Base-by-base conservation (phyloP, 345 rosid genomes). In the Microthlaspi erraticum region DNA sequence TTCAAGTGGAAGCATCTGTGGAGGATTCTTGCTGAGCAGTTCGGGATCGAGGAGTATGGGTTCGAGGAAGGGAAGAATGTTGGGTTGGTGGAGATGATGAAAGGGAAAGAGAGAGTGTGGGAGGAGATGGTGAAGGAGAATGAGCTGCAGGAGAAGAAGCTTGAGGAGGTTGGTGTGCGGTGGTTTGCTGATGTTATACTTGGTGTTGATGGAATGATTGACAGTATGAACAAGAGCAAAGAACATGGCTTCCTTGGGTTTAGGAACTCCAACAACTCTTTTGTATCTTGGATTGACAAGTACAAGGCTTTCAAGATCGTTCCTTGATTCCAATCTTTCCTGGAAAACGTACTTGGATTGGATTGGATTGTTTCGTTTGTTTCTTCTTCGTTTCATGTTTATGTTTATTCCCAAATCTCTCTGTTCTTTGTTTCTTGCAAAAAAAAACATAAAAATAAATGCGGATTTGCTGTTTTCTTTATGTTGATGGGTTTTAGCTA, bases 191-290 rank as follows among this genome's bases (percentile, higher is more conserved):
- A 92, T 79, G 0, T 69, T 48, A 8, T 75, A 4, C 54, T 87
- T 1, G 61, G 73, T 0, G 56, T 7, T 0, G 81, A 77, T 34
- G 42, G 42, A n/a, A 5, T 19, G 43, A 18, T 84, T 49, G 68
- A 77, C 5, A 83, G 86, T 58, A 81, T 88, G 98, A 92, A 92
- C 60, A 90, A 88, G 84, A 85, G 94, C 33, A 90, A 90, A 72
- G 93, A 92, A 64, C 86, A 85, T 72, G 97, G 98, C 7, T 87
- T 92, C 77, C 75, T 88, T 62, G 98, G 98, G 32, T 92, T 92
- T 43, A 84, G 97, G 75, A 88, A 90, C 80, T 88, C 98, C 41
- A 85, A 79, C 79, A 85, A 84, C 64, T 92, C 93, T 1, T 83
- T 90, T 64, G 36, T 84, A 72, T 80, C 81, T 67, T 92, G 95